Percentiles rank a stretch among this genome's conserved stretches.
Evolutionary conservation across 108 stramenopile species (phyloP).

Genomic region (Pseudonitzschia delicatissima): DNA sequence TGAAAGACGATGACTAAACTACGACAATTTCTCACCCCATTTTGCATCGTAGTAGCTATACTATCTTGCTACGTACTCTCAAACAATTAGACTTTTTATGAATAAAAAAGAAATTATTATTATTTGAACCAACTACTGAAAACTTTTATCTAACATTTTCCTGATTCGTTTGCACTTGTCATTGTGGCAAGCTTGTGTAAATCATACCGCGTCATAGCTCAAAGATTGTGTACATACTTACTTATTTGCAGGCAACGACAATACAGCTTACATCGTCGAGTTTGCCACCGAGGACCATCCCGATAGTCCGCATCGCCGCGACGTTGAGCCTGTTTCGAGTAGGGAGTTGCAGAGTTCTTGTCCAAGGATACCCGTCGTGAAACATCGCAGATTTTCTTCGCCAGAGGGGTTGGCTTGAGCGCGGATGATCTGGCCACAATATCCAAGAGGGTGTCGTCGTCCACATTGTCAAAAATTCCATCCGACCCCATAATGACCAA

Average conservation of each 20-base stretch:
- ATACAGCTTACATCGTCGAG: slow-evolving; percentile 87
- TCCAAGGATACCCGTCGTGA: slow-evolving; percentile 71
- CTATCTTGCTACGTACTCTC: too few species aligned
- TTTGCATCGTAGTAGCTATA: too few species aligned
- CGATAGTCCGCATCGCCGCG: slow-evolving; percentile 60
- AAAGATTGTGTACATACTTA: too few species aligned
- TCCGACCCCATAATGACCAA: slow-evolving; percentile 75
- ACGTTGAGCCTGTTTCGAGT: slow-evolving; percentile 63
- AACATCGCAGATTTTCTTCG: slow-evolving; percentile 59
- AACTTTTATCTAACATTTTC: too few species aligned
- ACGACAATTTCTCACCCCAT: too few species aligned
- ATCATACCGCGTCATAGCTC: too few species aligned
- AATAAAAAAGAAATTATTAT: too few species aligned
- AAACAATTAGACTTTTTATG: too few species aligned
- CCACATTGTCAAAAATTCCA: slow-evolving; percentile 87
- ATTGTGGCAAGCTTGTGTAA: too few species aligned
- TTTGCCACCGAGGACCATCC: slow-evolving; percentile 78
- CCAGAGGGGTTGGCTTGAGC: slow-evolving; percentile 39
- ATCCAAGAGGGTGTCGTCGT: slow-evolving; percentile 47
- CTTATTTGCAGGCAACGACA: slow-evolving; percentile 57
- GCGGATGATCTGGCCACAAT: slow-evolving; percentile 25
- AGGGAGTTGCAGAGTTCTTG: slow-evolving; percentile 64
- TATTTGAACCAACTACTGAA: too few species aligned
- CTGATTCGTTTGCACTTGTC: too few species aligned
- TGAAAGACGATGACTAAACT: slow-evolving; percentile 28